Evolutionary conservation across 306 rosid genomes (phyloP).

Genomic region (Mimosa bimucronata): DNA sequence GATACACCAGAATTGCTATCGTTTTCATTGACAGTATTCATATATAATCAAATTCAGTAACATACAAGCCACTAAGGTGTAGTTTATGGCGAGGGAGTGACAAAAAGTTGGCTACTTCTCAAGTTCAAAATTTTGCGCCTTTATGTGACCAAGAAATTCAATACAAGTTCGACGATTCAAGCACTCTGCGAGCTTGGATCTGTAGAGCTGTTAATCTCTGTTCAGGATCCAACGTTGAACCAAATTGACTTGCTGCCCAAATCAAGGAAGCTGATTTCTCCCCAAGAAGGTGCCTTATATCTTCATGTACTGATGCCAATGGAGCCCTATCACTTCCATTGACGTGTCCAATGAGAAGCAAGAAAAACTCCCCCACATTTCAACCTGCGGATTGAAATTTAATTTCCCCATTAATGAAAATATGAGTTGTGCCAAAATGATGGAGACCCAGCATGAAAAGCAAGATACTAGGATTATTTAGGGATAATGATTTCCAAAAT

Average conservation of each 20-base stretch:
- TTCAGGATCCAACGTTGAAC: conserved; percentile 84
- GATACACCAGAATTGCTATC: neutral
- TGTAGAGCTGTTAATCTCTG: conserved; percentile 84
- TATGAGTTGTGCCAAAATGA: conserved; percentile 1
- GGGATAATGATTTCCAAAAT: neutral
- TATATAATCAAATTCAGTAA: neutral
- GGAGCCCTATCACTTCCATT: conserved; percentile 78
- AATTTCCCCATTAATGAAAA: conserved; percentile 10
- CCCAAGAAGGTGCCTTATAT: conserved; percentile 80
- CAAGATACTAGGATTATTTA: neutral
- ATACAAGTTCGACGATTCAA: conserved; percentile 84
- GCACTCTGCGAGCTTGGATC: conserved; percentile 90
- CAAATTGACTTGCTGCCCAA: conserved; percentile 98
- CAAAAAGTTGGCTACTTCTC: neutral
- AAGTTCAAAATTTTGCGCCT: neutral
- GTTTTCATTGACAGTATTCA: neutral
- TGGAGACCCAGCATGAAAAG: conserved; percentile 12
- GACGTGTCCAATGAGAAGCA: conserved; percentile 88
- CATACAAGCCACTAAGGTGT: neutral
- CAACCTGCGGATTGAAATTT: conserved; percentile 56
- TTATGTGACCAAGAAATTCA: conserved; percentile 31
- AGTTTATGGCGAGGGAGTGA: neutral
- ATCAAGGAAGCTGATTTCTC: conserved; percentile 95
- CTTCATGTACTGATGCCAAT: conserved; percentile 81
- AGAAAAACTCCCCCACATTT: conserved; percentile 92